Evolutionary conservation across 2,329 filamentous ascomycete species (phyloP).

Genomic region (Arthrobotrys megalospora): DNA sequence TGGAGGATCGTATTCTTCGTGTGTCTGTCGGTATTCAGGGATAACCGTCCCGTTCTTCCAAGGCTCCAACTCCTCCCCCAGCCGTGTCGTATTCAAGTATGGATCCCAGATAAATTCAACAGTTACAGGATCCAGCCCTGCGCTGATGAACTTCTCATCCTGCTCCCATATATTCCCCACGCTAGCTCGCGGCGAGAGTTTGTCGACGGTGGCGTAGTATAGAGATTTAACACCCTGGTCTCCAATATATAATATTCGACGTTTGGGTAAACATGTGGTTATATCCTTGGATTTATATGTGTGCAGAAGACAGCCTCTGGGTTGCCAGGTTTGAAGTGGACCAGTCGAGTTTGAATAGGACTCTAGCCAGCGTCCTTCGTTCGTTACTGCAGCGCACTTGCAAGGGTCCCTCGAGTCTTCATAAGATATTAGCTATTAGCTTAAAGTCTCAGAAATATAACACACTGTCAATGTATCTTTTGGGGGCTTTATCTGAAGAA

Average conservation of each 20-base stretch:
- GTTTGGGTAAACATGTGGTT: constrained; percentile 71
- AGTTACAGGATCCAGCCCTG: constrained; percentile 68
- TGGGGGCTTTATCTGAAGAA: not conserved
- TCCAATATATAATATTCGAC: constrained; percentile 74
- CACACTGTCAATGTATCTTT: not conserved
- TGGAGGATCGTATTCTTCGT: constrained; percentile 65
- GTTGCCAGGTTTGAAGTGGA: constrained; percentile 73
- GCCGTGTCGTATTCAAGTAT: constrained; percentile 72
- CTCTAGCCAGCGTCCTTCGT: constrained; percentile 72
- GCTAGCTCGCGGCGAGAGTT: constrained; percentile 10
- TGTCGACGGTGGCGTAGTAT: constrained; percentile 72
- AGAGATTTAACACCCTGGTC: constrained; percentile 75
- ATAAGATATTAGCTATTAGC: constrained; percentile 4
- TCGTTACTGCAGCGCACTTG: constrained; percentile 72
- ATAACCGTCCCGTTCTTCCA: constrained; percentile 64
- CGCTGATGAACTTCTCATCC: constrained; percentile 65
- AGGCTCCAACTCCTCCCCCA: constrained; percentile 68
- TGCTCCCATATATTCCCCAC: constrained; percentile 64
- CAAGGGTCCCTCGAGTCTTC: constrained; percentile 70
- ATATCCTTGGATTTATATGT: constrained; percentile 73
- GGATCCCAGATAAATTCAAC: constrained; percentile 77
- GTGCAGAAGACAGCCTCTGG: constrained; percentile 74
- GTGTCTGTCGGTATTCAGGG: not conserved
- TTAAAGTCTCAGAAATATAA: not conserved
- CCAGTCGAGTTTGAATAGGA: constrained; percentile 60